Evolutionary conservation across 768 basidiomycete species (phyloP).

Genomic region (Rhodotorula graminis): DNA sequence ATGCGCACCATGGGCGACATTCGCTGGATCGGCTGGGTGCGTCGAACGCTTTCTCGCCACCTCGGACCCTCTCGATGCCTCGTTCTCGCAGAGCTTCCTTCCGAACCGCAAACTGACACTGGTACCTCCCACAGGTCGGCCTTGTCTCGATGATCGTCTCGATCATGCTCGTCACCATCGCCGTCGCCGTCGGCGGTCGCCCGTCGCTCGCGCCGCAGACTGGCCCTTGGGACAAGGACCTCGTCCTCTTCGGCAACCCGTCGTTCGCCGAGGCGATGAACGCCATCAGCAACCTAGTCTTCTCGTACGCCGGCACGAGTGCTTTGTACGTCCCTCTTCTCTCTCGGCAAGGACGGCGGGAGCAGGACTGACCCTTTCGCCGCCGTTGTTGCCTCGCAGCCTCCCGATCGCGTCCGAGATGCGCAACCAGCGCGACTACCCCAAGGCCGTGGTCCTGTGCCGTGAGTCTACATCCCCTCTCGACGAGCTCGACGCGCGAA

Average conservation of each 20-base stretch:
- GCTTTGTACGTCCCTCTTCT: neutral
- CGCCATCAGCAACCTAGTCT: slow-evolving; percentile 45
- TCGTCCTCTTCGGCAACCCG: slow-evolving; percentile 34
- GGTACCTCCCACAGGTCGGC: slow-evolving; percentile 6
- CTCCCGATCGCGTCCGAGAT: slow-evolving; percentile 46
- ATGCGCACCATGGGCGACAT: slow-evolving; percentile 45
- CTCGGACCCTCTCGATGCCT: slow-evolving; percentile 28
- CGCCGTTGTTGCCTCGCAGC: slow-evolving; percentile 5
- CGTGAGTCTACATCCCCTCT: slow-evolving; percentile 39
- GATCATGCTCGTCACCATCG: slow-evolving; percentile 40
- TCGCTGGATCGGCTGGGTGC: slow-evolving; percentile 44
- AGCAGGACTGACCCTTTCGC: neutral
- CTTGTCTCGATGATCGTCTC: slow-evolving; percentile 37
- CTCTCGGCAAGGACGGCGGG: neutral
- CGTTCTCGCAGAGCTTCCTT: slow-evolving; percentile 14
- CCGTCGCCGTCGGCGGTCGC: slow-evolving; percentile 40
- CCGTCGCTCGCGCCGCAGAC: slow-evolving; percentile 42
- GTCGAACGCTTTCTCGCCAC: slow-evolving; percentile 7
- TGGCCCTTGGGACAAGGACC: slow-evolving; percentile 39
- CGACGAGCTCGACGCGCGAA: no score
- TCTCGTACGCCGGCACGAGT: slow-evolving; percentile 34
- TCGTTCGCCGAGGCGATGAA: slow-evolving; percentile 45
- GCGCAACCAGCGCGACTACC: slow-evolving; percentile 45
- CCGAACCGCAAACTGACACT: no score
- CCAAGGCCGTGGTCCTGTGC: slow-evolving; percentile 41